Conservation (phyloP, 1,284 basidiomycete genomes). For the Chalciporus piperatoides region DNA sequence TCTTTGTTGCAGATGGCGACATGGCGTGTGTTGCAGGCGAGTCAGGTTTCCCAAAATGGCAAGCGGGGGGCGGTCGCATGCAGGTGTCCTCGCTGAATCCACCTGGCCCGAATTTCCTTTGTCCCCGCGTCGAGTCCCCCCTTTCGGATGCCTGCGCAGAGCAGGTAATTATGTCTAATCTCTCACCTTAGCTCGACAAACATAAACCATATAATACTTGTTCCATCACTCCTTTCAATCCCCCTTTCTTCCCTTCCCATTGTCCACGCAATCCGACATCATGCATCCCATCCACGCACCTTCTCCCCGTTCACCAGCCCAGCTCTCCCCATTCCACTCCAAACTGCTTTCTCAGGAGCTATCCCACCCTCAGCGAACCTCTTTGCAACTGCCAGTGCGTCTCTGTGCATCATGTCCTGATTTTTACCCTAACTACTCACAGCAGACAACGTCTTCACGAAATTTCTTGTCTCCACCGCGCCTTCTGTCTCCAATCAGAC, state of each 20-base stretch:
- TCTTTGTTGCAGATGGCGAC: background rate
- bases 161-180: constrained; percentile 13
- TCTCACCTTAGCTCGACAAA: constrained; percentile 11
- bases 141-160: constrained; percentile 18
- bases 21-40: constrained; percentile 11
- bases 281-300: constrained; percentile 36
- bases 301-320: constrained; percentile 25
- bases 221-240: constrained; percentile 15
- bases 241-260: constrained; percentile 10
- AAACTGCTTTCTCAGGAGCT: constrained; percentile 13
- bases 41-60: constrained; percentile 29
- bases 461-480: constrained; percentile 24
- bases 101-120: constrained; percentile 18
- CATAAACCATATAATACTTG: constrained; percentile 18
- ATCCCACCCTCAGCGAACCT: constrained; percentile 1
- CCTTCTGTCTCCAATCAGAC: constrained; percentile 32
- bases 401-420: background rate
- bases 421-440: constrained; percentile 3
- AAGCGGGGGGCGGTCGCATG: constrained; percentile 6
- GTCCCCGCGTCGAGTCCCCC: constrained; percentile 16
- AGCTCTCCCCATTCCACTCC: constrained; percentile 7
- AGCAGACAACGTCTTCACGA: constrained; percentile 17
- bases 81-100: constrained; percentile 24
- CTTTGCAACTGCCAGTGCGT: background rate
- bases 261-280: constrained; percentile 3